These are phyloP conservation scores for Plasmodium vinckei DNA, from an alignment of 169 alveolate genomes.

Conservation along the genomic window DNA sequence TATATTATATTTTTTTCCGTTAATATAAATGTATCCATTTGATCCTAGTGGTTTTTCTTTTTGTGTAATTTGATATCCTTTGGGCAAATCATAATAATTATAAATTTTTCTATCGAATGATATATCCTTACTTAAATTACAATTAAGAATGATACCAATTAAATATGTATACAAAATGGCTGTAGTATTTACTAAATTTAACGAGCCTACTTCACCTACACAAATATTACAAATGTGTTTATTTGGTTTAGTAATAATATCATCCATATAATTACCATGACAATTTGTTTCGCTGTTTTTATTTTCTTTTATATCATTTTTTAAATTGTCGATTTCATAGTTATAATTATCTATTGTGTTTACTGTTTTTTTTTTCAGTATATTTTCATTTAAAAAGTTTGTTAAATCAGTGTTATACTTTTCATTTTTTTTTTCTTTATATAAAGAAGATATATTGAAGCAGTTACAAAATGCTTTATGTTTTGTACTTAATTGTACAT, in stretches of 20 bases:
- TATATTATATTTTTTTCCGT: slow-evolving; percentile 67
- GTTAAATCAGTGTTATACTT: slow-evolving; percentile 47
- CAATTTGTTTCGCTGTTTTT: not conserved
- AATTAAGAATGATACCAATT: slow-evolving; percentile 77
- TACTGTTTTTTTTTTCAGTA: slow-evolving; percentile 4
- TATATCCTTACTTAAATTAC: slow-evolving; percentile 63
- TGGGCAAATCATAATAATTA: slow-evolving; percentile 85
- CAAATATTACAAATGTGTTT: slow-evolving; percentile 81
- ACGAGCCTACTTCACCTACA: slow-evolving; percentile 85
- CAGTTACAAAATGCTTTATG: slow-evolving; percentile 82
- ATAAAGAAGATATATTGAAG: slow-evolving; percentile 53
- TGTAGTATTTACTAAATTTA: slow-evolving; percentile 76
- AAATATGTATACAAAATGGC: slow-evolving; percentile 79
- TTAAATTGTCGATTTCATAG: not conserved
- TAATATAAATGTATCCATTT: slow-evolving; percentile 77
- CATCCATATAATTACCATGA: not conserved
- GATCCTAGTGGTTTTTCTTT: slow-evolving; percentile 80
- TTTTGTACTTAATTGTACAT: slow-evolving; percentile 82
- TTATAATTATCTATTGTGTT: not conserved
- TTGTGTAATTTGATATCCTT: slow-evolving; percentile 86
- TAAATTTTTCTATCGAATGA: slow-evolving; percentile 84
- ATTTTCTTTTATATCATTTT: not conserved
- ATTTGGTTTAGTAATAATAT: slow-evolving; percentile 46
- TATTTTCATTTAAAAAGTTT: slow-evolving; percentile 48
- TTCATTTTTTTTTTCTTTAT: slow-evolving; percentile 59